Evolutionary conservation across 176 grass and related monocot genomes (phyloP), one percentile per base, ranked within the genome.

Genomic region (Cymbopogon citratus): DNA sequence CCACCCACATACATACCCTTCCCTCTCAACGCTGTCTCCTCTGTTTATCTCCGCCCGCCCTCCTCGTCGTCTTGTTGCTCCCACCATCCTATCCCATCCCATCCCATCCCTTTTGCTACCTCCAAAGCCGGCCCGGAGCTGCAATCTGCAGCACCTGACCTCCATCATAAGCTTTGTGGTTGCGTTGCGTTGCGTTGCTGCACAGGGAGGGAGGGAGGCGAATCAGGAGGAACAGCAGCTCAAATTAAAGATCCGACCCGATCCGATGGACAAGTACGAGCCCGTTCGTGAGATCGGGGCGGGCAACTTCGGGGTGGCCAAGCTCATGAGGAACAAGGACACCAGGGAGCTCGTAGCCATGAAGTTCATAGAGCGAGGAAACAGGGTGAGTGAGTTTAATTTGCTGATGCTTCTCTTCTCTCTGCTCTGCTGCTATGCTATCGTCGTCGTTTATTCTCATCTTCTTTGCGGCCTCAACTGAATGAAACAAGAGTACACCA

Each of bases 311-410:
- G 91, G 94, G 0, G 87, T 97, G 0, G 91, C 94, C 4, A 91
- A 83, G 87, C 89, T 97, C 60, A 91, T 97, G 84, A 21, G 89
- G 36, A 85, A 97, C 85, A 89, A 78, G 74, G 81, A 90, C 0
- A 94, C 89, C 1, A 70, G 82, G 11, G 91, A 94, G 82, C 87
- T 97, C 48, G 91, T 91, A 3, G 94, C 94, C 44, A 84, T 97
- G 71, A 97, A 97, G 81, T 83, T 91, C 87, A 97, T 97, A 85
- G 91, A 97, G 64, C 23, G 94, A 12, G 94, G 94, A 0, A 81
- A 86, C 39, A 85, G 87, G 84, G 94, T 97, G 24, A 1, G 57
- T 45, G 35, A 34, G 33, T 4, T 4, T 34, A 34, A 2, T 9
- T 3, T 41, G 40, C 4, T 39, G 36, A 9, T 39, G 36, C 36